phyloP scores from a whole-genome alignment of 371 early-diverging fungal species.

The Rhizopus delemar region DNA sequence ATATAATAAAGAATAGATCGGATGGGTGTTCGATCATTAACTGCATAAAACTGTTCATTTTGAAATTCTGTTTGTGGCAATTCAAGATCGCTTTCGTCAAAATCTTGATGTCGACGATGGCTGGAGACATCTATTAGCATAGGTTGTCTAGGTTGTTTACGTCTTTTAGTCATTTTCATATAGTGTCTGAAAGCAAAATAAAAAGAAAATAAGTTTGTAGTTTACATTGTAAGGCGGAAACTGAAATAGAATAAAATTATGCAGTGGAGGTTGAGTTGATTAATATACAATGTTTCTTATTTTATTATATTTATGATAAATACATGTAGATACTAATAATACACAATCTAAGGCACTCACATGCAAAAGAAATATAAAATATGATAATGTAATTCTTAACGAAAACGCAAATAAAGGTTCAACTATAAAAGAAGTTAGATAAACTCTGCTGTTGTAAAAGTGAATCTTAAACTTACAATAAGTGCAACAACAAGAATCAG shows the following conservation, averaged over 20 bases:
- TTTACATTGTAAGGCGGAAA: not conserved
- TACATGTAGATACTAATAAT: no score
- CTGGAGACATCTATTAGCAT: not conserved
- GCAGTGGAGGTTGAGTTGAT: not conserved
- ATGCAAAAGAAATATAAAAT: not conserved
- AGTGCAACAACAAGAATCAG: slow-evolving; percentile 71
- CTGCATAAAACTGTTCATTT: not conserved
- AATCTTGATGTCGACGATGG: no score
- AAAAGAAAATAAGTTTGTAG: not conserved
- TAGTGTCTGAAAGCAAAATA: no score
- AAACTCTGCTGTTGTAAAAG: not conserved
- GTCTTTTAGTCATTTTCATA: not conserved
- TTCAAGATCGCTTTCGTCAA: not conserved
- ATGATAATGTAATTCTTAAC: not conserved
- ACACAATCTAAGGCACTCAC: no score
- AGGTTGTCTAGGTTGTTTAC: not conserved
- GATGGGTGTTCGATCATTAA: not conserved
- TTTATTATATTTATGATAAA: no score
- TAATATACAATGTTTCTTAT: no score
- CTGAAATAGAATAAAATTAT: not conserved
- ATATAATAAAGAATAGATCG: not conserved
- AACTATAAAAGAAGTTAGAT: slow-evolving; percentile 18
- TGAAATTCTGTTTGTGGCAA: not conserved
- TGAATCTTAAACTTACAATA: slow-evolving; percentile 23
- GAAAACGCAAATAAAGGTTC: slow-evolving; percentile 48